A percentile compares a stretch with the other conserved stretches of the same genome.
Evolutionary conservation across 768 basidiomycete genomes (phyloP).

Genomic region (Mrakia gelida): DNA sequence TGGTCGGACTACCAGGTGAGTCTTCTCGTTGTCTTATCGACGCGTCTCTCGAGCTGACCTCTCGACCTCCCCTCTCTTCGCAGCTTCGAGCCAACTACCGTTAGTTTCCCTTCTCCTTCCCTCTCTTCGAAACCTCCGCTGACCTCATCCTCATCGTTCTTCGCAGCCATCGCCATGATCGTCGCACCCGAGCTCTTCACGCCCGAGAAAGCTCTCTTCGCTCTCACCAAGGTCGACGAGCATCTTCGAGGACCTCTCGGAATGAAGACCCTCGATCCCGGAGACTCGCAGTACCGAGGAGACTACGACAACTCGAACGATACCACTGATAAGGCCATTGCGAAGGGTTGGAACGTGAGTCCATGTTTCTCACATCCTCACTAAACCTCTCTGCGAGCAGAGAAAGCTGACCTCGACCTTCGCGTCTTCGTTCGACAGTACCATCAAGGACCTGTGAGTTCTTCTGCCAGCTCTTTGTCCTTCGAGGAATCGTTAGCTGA

Average conservation of each 20-base stretch:
- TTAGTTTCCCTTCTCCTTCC: neutral
- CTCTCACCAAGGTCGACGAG: slow-evolving; percentile 73
- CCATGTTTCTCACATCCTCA: neutral
- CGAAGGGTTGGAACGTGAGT: slow-evolving; percentile 97
- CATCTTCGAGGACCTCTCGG: slow-evolving; percentile 82
- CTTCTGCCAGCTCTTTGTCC: neutral
- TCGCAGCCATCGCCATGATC: slow-evolving; percentile 74
- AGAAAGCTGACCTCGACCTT: neutral
- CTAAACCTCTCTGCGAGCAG: neutral
- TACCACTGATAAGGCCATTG: slow-evolving; percentile 69
- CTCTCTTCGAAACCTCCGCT: neutral
- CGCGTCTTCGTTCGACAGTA: neutral
- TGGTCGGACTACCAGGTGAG: slow-evolving; percentile 89
- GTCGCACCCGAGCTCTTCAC: slow-evolving; percentile 95
- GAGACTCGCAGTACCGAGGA: slow-evolving; percentile 82
- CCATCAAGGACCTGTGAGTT: slow-evolving; percentile 17
- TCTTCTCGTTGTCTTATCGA: slow-evolving; percentile 27
- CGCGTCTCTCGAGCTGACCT: neutral
- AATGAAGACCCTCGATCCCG: slow-evolving; percentile 91
- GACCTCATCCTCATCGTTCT: neutral
- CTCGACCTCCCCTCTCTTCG: neutral
- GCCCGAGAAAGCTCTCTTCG: slow-evolving; percentile 67
- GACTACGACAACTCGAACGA: slow-evolving; percentile 93
- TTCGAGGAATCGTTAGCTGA: too few species aligned
- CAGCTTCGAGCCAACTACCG: slow-evolving; percentile 77